Base-by-base conservation (phyloP, 805 yeast genomes). In the Saturnispora quitensis region DNA sequence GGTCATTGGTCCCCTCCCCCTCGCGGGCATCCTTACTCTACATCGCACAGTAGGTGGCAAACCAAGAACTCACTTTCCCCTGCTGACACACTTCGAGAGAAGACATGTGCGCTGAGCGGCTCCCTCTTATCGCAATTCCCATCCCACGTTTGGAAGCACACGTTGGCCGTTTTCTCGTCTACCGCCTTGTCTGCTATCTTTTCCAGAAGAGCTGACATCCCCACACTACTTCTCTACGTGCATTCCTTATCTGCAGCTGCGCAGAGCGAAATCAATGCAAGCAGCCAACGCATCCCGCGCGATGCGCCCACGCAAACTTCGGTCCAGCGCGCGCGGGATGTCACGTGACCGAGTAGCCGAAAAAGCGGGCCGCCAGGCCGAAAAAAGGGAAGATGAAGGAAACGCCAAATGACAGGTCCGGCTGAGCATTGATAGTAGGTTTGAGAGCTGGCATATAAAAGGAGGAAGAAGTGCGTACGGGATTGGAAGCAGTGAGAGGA, bases 311-410 rank as follows among this genome's bases (percentile, higher is more conserved):
- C 42, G 42, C 42, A 8, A 4, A 4, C 18, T 1, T n/a, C 42
- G 42, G 42, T 12, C 42, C 22, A 38, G 15, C 42, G 42, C 42
- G 24, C 27, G 52, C 35, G 55, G 49, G 43, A 36, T 38, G 24
- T 36, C 27, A 31, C 34, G 40, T 20, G 51, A 36, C 28, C 25
- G 24, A 25, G 27, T 27, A 27, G 33, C 22, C 31, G 50, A 38
- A 12, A 10, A 20, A 10, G 20, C 13, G 48, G 38, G 46, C 50
- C 45, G 35, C 36, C 35, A 10, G n/a, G 24, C 43, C 43, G 43
- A 38, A 20, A 35, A 38, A 18, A 8, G 7, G 17, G 24, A 17
- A 38, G 12, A 38, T 36, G 42, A 12, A 12, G 17, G 15, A 31
- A 31, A 31, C 34, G 34, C 34, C 34, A 31, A 31, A 31, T 31